These are phyloP conservation scores for Penicillium canescens DNA, from an alignment of 495 filamentous ascomycete genomes.

Conservation along the genomic window DNA sequence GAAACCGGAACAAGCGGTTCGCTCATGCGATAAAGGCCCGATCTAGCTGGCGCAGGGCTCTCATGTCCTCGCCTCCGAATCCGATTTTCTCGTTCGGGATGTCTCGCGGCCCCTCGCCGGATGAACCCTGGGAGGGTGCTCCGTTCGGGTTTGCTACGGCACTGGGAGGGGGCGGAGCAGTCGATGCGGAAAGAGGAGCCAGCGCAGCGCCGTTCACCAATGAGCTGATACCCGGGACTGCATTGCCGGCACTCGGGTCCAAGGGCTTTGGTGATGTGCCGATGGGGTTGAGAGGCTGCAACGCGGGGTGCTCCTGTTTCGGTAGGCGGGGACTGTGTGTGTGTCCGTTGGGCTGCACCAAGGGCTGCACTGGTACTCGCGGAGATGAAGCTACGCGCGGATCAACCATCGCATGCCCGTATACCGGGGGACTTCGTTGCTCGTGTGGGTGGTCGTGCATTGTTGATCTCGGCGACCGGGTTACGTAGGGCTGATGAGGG, in stretches of 20 bases:
- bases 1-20: not conserved
- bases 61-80: slow-evolving; percentile 63
- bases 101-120: slow-evolving; percentile 55
- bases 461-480: slow-evolving; percentile 37
- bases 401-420: slow-evolving; percentile 25
- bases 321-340: slow-evolving; percentile 31
- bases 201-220: slow-evolving; percentile 51
- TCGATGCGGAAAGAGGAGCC: slow-evolving; percentile 41
- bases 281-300: slow-evolving; percentile 21
- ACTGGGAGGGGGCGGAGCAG: slow-evolving; percentile 22
- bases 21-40: slow-evolving; percentile 41
- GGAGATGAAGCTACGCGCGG: slow-evolving; percentile 39
- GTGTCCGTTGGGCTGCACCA: slow-evolving; percentile 28
- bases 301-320: slow-evolving; percentile 31
- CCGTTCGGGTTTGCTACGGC: slow-evolving; percentile 13
- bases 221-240: slow-evolving; percentile 53
- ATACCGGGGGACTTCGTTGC: slow-evolving; percentile 35
- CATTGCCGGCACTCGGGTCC: slow-evolving; percentile 31
- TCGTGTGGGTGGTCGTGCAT: slow-evolving; percentile 29
- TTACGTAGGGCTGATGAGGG: slow-evolving; percentile 25
- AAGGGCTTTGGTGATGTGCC: slow-evolving; percentile 23
- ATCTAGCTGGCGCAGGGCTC: slow-evolving; percentile 66
- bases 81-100: slow-evolving; percentile 65
- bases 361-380: slow-evolving; percentile 28
- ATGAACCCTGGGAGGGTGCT: slow-evolving; percentile 9